Evolutionary conservation across 495 filamentous ascomycete genomes (phyloP), one percentile per base, ranked within the genome.

Genomic region (Penicillium parvum): DNA sequence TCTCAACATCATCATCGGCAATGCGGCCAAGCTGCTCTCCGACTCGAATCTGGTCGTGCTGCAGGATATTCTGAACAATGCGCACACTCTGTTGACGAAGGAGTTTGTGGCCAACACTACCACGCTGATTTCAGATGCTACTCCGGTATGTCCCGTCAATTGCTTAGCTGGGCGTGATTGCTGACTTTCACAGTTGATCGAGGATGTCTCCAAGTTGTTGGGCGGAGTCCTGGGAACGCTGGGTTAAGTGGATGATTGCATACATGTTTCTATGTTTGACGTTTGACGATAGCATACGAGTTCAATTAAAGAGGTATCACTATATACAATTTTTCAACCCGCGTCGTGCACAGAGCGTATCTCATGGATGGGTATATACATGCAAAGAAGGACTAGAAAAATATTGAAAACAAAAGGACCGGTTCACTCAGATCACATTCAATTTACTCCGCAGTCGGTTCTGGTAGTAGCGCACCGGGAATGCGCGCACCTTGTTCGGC

Each of bases 101-200:
- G 40, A 51, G 10, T 68, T 68, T 41, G 65, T 68, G 8, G 59
- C 66, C 27, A 68, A 77, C 32, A 77, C 74, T 20, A 65, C 64
- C 1, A 68, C 68, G 18, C 43, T 77, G 35, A 74, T 77, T 45
- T 65, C 58, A 5, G 73, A 74, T 57, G 73, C 72, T 9, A 73
- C 72, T 37, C 74, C 74, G 51, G 74, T 77, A 63, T 46, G 72
- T 59, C 45, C n/a, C 25, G 16, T n/a, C 15, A 30, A 17, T 1
- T 26, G 43, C 2, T 10, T 22, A 3, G 15, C 34, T 5, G 16
- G 18, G 6, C 5, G 1, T 10, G 1, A 19, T 20, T 3, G 12
- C 14, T 11, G 15, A 37, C 27, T 27, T 28, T 39, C 9, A 15
- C n/a, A 67, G 64, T 47, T 67, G 20, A 53, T 67, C 15, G 49